Percentiles rank a stretch among this genome's conserved stretches.
Conservation (phyloP, 768 basidiomycete genomes). For the Pilatotrama ljubarskyi region DNA sequence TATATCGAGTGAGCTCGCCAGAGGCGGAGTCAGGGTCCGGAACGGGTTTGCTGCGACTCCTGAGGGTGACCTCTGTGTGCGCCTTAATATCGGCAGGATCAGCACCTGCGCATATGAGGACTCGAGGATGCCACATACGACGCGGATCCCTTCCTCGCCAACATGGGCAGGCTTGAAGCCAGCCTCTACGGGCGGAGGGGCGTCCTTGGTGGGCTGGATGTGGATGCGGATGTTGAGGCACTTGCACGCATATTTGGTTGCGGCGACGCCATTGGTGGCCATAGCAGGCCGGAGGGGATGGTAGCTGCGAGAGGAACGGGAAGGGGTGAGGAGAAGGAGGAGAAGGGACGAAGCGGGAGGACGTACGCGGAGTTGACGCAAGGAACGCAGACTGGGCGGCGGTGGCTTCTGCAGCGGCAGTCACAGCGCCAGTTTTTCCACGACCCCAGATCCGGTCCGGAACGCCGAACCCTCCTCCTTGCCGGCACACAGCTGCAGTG, state of each 20-base stretch:
- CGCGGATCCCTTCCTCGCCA: conserved; percentile 62
- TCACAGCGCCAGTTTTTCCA: conserved; percentile 15
- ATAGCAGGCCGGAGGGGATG: conserved; percentile 13
- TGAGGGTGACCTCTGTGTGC: conserved; percentile 70
- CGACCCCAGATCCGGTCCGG: conserved; percentile 15
- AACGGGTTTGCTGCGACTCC: conserved; percentile 45
- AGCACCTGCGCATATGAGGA: background rate
- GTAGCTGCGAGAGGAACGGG: background rate
- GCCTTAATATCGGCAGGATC: conserved; percentile 40
- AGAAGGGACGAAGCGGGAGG: conserved; percentile 2
- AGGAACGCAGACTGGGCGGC: background rate
- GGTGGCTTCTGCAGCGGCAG: background rate
- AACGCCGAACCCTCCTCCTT: background rate
- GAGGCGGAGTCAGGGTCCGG: conserved; percentile 21
- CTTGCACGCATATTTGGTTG: conserved; percentile 53
- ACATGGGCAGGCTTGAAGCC: conserved; percentile 60
- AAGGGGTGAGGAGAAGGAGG: background rate
- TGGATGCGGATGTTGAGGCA: conserved; percentile 72
- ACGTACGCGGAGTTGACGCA: background rate
- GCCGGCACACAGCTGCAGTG: background rate
- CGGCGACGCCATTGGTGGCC: conserved; percentile 27
- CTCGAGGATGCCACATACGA: conserved; percentile 48
- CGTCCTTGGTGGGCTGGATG: conserved; percentile 31
- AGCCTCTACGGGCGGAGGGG: conserved; percentile 28
- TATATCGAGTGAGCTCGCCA: conserved; percentile 47